Base-by-base conservation (phyloP, 1,284 basidiomycete genomes). In the Afroboletus lepidellus region DNA sequence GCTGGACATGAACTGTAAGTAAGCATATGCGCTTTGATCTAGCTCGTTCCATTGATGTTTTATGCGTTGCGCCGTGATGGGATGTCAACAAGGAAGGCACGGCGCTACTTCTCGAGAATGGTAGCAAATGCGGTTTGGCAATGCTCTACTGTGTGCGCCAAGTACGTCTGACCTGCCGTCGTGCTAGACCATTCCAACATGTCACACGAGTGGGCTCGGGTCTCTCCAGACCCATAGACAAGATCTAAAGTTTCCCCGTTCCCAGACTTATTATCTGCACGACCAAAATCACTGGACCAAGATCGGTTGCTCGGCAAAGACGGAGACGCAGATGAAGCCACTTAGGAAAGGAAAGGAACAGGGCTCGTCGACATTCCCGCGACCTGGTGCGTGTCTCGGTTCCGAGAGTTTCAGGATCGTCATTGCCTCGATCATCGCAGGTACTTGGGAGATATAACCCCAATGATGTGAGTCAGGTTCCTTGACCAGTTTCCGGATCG, bases 61-160 rank as follows among this genome's bases (percentile, higher is more conserved):
- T n/a, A n/a, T n/a, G 75, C 51, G 85, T 90, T 30, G 86, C 87
- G 9, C 85, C 87, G 0, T 91, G 87, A 86, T 92, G 87, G 86
- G 88, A 92, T 66, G 83, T 80, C 2, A 85, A 80, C 69, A 80
- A 79, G 53, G 87, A 89, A 66, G 83, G 83, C 1, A 83, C 80
- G 0, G 71, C 81, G n/a, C 72, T 91, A 25, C 70, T 91, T 18
- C 75, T 90, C 16, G 82, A 86, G 21, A 86, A 87, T 61, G 89
- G 89, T 0, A 84, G 91, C 39, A 77, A 85, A 70, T 90, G 90
- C 61, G 87, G 84, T 84, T 6, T 41, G 48, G 47, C 2, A n/a
- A 21, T 44, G 15, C 8, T 27, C n/a, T 25, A 43, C 41, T 47
- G 23, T 41, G 24, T 41, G 32, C 23, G 6, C 15, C 27, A 11